A percentile compares a stretch with the other conserved stretches of the same genome.
Conservation (phyloP, 202 grass and related monocot species). For the Zoysia matrella region DNA sequence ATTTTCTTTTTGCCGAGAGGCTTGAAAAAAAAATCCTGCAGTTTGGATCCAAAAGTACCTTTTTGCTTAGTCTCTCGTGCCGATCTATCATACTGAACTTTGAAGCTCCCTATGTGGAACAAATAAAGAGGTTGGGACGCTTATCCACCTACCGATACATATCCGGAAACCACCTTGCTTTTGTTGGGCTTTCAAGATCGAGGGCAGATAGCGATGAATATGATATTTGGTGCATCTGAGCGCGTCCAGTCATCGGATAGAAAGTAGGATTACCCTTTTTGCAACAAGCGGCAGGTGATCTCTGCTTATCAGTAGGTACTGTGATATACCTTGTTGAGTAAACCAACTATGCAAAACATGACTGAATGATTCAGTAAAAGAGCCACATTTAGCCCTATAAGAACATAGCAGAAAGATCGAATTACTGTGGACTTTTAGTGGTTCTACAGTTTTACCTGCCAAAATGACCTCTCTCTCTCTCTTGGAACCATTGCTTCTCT, state of each 20-base stretch:
- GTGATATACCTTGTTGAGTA: neutral
- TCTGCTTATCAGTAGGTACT: neutral
- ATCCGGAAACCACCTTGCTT: slow-evolving; percentile 39
- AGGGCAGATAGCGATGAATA: slow-evolving; percentile 30
- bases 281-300: slow-evolving; percentile 36
- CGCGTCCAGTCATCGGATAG: slow-evolving; percentile 40
- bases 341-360: neutral
- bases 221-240: slow-evolving; percentile 25
- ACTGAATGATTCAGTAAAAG: neutral
- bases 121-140: slow-evolving; percentile 29
- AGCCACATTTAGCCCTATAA: neutral
- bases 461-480: neutral
- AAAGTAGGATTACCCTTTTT: slow-evolving; percentile 36
- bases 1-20: neutral
- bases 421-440: neutral
- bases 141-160: slow-evolving; percentile 45
- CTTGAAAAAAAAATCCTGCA: neutral
- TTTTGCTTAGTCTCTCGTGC: neutral
- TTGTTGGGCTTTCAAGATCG: slow-evolving; percentile 46
- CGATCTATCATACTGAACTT: slow-evolving; percentile 4
- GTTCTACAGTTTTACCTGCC: neutral
- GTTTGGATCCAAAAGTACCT: neutral
- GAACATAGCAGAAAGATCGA: neutral
- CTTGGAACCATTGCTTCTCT: neutral
- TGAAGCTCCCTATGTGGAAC: neutral